Base-by-base conservation (phyloP, 192 early-diverging fungal genomes). In the Rhizophlyctis rosea region DNA sequence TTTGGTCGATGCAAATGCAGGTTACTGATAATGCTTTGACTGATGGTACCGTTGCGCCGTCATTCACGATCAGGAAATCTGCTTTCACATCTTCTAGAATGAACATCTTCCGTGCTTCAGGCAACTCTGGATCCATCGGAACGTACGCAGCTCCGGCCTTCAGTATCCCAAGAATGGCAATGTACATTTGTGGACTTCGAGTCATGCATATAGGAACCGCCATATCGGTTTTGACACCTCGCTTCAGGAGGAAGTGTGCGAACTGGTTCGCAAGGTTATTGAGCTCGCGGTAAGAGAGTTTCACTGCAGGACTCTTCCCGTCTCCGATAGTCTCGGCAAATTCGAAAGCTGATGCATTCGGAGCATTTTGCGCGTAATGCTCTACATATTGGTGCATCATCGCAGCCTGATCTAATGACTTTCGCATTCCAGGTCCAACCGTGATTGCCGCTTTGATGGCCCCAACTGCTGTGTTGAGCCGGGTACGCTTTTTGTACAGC, bases 91-190 rank as follows among this genome's bases (percentile, higher is more conserved):
- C 65, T 44, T 30, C 14, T 7, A 51, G 5, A 1, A 67, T 67
- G 34, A 51, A 61, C 14, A 16, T 13, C 36, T 57, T 56, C 30
- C 67, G 63, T 29, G 57, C 48, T 9, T 21, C 36, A 1, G 69
- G 69, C 29, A 35, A 33, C 14, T 66, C 62, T 11, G 62, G 62
- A 31, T 65, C 69, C 18, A 70, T 31, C 28, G 68, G 68, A 5
- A 69, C 68, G 31, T 70, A 69, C 0, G 34, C 65, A 25, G 44
- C 68, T 23, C 68, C 68, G 13, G 60, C 67, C 30, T 71, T 71
- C 18, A 31, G 35, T 23, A 71, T 32, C 13, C 44, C 69, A 9
- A 71, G 21, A 4, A 71, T 74, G 11, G 67, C 21, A 13, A 49
- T 34, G 30, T 63, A 62, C 64, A 72, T 21, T n/a, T n/a, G 35